These are phyloP conservation scores for Cadophora luteo-olivacea DNA, from an alignment of 2,329 filamentous ascomycete species.

Conservation along the genomic window DNA sequence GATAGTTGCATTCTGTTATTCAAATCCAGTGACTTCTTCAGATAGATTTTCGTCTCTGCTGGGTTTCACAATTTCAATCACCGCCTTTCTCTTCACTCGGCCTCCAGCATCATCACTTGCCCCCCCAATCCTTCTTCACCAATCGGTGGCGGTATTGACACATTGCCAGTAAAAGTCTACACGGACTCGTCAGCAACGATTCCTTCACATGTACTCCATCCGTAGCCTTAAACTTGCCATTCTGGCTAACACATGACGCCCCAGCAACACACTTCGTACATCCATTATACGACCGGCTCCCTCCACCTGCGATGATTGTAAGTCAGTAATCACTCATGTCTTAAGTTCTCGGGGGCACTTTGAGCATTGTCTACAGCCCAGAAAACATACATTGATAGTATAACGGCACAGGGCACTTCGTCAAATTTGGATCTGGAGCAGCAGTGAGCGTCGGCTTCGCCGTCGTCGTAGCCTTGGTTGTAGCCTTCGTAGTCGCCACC, in stretches of 20 bases:
- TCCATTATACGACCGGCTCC: neutral
- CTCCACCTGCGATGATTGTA: neutral
- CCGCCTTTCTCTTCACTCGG: neutral
- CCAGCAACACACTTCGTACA: constrained; percentile 11
- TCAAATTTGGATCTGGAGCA: neutral
- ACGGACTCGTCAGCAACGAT: neutral
- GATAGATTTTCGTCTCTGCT: neutral
- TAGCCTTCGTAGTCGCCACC: neutral
- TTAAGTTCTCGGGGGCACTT: neutral
- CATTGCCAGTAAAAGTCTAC: constrained; percentile 10
- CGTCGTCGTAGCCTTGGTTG: neutral
- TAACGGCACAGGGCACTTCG: constrained; percentile 7
- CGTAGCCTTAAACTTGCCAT: neutral
- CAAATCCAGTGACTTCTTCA: neutral
- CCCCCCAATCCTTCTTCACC: neutral
- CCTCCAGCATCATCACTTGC: neutral
- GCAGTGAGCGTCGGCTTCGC: neutral
- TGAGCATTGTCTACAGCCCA: neutral
- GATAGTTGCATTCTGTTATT: neutral
- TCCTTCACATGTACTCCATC: neutral
- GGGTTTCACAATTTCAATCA: neutral
- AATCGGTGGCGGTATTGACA: neutral
- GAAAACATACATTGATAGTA: constrained; percentile 2
- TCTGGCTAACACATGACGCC: neutral
- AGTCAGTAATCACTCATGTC: neutral